Base-by-base conservation (phyloP, 495 filamentous ascomycete species). In the Neurospora sublineolata region DNA sequence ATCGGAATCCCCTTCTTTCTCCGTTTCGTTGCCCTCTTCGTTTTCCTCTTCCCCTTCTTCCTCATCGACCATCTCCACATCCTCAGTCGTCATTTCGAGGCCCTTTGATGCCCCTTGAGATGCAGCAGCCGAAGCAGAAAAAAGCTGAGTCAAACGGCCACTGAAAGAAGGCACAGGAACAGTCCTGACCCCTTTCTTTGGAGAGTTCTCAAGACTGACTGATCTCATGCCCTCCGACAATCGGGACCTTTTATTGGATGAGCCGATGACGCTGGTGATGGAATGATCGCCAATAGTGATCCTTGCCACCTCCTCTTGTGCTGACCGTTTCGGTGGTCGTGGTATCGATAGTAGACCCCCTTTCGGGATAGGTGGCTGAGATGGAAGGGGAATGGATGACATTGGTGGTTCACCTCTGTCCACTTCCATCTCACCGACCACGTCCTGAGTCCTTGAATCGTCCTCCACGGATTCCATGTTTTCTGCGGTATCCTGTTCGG, bases 231-330 rank as follows among this genome's bases (percentile, higher is more conserved):
- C 18, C 23, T 75, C 75, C 7, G 69, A 76, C n/a, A 76, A 70
- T 40, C 80, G 79, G 44, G 75, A 75, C 60, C 79, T 81, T 73
- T 87, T 87, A 2, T 79, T 71, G 27, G 80, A 75, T 12, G 79
- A 81, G 1, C 86, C 84, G 67, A 87, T 83, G 33, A 83, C 75
- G 41, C 80, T 84, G 1, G 82, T 93, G 27, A 93, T 89, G 1
- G 92, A 93, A 44, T 87, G 88, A 69, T 91, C 86, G 4, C 93
- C 94, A 70, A 98, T 91, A 0, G 93, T 97, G 38, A 98, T 95
- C 3, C 93, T 97, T 38, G 94, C 94, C 68, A 89, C 83, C 77
- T 93, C 91, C n/a, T 64, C 52, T 64, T 86, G 83, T 7, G 87
- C 86, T 12, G 84, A 78, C 39, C 92, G 87, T 74, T 88, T 89